A percentile compares a stretch with the other conserved stretches of the same genome.
Evolutionary conservation across 164 flowering plant genomes (phyloP).

Genomic region (Liriodendron chinense): DNA sequence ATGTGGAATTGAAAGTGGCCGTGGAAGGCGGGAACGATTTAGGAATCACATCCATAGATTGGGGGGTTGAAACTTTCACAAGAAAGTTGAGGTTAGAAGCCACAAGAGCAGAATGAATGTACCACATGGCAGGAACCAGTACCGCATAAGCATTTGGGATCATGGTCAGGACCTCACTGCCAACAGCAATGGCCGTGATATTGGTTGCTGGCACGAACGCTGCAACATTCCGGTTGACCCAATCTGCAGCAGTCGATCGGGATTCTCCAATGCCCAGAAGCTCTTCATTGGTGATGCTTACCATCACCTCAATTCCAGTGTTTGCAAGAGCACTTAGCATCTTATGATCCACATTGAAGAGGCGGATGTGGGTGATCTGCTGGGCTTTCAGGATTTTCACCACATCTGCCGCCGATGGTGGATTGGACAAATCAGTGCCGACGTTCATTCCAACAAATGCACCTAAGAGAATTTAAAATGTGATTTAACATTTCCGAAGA

Average conservation of each 20-base stretch:
- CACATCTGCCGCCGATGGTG: constrained; percentile 52
- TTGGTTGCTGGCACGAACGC: constrained; percentile 69
- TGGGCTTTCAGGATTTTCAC: constrained; percentile 49
- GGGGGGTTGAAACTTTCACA: constrained; percentile 67
- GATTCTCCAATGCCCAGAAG: constrained; percentile 73
- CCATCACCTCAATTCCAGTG: constrained; percentile 53
- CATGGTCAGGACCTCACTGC: constrained; percentile 59
- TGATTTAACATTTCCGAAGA: background rate
- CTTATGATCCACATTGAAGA: constrained; percentile 56
- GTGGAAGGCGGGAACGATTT: constrained; percentile 83
- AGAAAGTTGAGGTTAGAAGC: constrained; percentile 62
- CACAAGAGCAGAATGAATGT: constrained; percentile 68
- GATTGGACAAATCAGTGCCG: constrained; percentile 46
- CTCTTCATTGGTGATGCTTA: constrained; percentile 66
- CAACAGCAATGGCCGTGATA: constrained; percentile 64
- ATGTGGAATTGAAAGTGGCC: constrained; percentile 66
- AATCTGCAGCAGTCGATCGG: constrained; percentile 42
- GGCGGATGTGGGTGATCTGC: constrained; percentile 62
- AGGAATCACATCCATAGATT: constrained; percentile 53
- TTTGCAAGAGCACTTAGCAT: constrained; percentile 61
- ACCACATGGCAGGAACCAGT: constrained; percentile 47
- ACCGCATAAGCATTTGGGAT: constrained; percentile 67
- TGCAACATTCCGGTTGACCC: constrained; percentile 59
- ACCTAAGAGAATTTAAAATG: constrained; percentile 49
- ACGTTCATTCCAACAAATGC: constrained; percentile 69